phyloP scores from a whole-genome alignment of 805 yeast species.

The Tetrapisispora fleetii region DNA sequence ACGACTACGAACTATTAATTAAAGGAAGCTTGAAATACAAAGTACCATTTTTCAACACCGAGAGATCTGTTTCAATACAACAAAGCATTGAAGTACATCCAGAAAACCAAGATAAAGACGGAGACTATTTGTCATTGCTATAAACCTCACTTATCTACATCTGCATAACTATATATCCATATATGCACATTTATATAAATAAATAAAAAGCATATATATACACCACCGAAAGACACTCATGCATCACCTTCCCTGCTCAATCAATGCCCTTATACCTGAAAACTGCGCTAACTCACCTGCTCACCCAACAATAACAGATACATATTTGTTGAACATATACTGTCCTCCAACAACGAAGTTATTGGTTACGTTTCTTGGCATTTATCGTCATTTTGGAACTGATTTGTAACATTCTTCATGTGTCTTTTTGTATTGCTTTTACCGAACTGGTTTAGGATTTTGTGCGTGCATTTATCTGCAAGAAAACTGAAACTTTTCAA shows the following conservation, averaged over 20 bases:
- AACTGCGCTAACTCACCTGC: too few relatives aligned
- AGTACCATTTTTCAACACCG: slow-evolving; percentile 50
- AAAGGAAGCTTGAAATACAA: slow-evolving; percentile 74
- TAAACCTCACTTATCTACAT: not conserved
- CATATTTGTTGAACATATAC: too few relatives aligned
- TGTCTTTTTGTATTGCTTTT: not conserved
- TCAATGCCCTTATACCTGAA: too few relatives aligned
- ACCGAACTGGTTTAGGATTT: not conserved
- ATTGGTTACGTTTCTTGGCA: too few relatives aligned
- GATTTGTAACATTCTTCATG: too few relatives aligned
- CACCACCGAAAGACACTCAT: too few relatives aligned
- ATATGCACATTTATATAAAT: too few relatives aligned
- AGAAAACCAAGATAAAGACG: not conserved
- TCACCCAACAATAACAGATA: too few relatives aligned
- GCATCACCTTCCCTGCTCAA: too few relatives aligned
- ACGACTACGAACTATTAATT: slow-evolving; percentile 78
- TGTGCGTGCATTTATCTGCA: not conserved
- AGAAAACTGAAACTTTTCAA: not conserved
- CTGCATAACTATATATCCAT: not conserved
- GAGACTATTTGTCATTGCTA: not conserved
- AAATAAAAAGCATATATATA: too few relatives aligned
- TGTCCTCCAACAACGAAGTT: too few relatives aligned
- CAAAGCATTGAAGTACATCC: slow-evolving; percentile 52
- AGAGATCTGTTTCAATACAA: slow-evolving; percentile 52
- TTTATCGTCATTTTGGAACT: too few relatives aligned